Base-by-base conservation (phyloP, 2,329 filamentous ascomycete genomes). In the Xylaria sp. region DNA sequence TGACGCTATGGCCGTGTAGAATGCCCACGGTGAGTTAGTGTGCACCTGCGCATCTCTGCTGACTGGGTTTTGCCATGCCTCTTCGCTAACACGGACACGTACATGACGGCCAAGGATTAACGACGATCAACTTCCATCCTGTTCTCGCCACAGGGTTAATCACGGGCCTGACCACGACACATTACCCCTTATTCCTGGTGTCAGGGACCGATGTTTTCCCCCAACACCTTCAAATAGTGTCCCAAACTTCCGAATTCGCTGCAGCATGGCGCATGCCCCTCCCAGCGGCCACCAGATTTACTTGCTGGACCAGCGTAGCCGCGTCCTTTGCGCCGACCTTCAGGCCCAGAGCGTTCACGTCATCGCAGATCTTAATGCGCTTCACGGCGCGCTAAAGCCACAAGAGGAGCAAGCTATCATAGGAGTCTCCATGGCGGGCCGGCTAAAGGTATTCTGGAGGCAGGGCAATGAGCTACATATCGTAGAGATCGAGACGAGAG, bases 101-200 rank as follows among this genome's bases (percentile, higher is more conserved):
- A 23, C 39, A 70, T 65, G 68, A 61, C 28, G 65, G 65, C 4
- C 65, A 37, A 44, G 60, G 59, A n/a, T 56, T 65, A 10, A 65
- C 64, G 7, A 59, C 59, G 23, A 64, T 70, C n/a, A 23, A 63
- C 34, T 68, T 52, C 55, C 64, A 70, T 46, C 68, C 68, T n/a
- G 25, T 12, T 15, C 60, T 64, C 32, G 52, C 68, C 37, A 46
- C 57, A 7, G 60, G 59, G 20, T n/a, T 70, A 10, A 67, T 48
- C 15, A 39, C 55, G 13, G 64, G 64, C 54, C 46, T 70, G 7
- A 68, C 44, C 20, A 48, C 60, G 23, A 70, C 65, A 10, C 54
- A 65, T 10, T 65, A 64, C 41, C 58, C 65, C 5, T 44, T 68
- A 39, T 68, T 65, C 60, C 50, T 70, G 3, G 46, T 23, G 18